Evolutionary conservation across 1,139 yeast genomes (phyloP).

Genomic region (Zygotorulaspora mrakii): DNA sequence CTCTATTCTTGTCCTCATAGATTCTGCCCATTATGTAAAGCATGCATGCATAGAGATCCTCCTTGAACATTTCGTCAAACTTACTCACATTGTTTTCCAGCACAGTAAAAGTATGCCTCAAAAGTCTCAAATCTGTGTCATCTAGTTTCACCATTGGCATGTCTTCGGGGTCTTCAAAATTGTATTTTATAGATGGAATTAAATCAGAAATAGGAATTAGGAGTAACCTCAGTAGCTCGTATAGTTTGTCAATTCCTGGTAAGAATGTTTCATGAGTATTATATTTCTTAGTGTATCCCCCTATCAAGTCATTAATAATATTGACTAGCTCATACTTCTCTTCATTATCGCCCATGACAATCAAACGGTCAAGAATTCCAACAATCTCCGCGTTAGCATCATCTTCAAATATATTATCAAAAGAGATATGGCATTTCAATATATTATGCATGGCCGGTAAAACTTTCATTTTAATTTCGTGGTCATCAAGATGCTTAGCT

Average conservation of each 20-base stretch:
- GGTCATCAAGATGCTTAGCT: constrained; percentile 40
- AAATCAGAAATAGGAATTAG: constrained; percentile 59
- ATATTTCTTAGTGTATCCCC: constrained; percentile 32
- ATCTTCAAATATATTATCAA: constrained; percentile 60
- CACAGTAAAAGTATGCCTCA: constrained; percentile 52
- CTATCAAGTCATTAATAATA: constrained; percentile 50
- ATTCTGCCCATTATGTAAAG: constrained; percentile 60
- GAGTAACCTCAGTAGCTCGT: constrained; percentile 73
- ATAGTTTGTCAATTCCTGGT: constrained; percentile 66
- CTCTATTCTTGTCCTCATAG: constrained; percentile 35
- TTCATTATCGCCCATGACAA: constrained; percentile 54
- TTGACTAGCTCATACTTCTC: constrained; percentile 54
- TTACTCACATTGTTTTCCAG: constrained; percentile 58
- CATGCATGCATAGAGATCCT: constrained; percentile 68
- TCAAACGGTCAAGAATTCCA: constrained; percentile 70
- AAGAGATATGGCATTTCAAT: constrained; percentile 54
- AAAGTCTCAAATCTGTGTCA: constrained; percentile 41
- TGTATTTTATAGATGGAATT: constrained; percentile 56
- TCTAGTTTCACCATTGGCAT: constrained; percentile 20
- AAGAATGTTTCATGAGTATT: constrained; percentile 40
- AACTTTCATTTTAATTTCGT: constrained; percentile 39
- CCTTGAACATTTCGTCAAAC: constrained; percentile 64
- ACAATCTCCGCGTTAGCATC: constrained; percentile 71
- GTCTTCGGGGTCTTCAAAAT: constrained; percentile 35
- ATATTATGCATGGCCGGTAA: constrained; percentile 55